Evolutionary conservation across 2,329 filamentous ascomycete genomes (phyloP).

Genomic region (Aspergillus brunneoviolaceus): DNA sequence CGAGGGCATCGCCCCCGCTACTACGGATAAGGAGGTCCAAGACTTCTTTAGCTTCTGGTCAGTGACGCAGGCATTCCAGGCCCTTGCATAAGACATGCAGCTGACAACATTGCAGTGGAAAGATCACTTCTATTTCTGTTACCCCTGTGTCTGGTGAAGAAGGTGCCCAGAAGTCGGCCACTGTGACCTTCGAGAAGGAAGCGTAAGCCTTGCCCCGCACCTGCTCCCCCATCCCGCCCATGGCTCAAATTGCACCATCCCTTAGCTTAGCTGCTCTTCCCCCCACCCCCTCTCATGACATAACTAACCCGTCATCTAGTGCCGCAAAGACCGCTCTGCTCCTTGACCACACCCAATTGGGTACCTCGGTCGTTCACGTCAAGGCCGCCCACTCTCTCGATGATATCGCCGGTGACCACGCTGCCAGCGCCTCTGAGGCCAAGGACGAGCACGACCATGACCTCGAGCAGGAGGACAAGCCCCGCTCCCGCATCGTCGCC

Average conservation of each 20-base stretch:
- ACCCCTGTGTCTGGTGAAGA: constrained; percentile 55
- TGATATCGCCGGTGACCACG: constrained; percentile 61
- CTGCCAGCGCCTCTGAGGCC: constrained; percentile 53
- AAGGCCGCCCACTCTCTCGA: constrained; percentile 67
- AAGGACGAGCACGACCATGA: constrained; percentile 61
- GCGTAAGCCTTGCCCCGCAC: constrained; percentile 54
- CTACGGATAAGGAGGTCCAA: constrained; percentile 84
- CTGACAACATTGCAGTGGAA: constrained; percentile 63
- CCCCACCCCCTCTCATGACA: not conserved
- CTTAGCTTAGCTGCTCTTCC: not conserved
- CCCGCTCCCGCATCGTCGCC: constrained; percentile 85
- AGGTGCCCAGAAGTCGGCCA: constrained; percentile 73
- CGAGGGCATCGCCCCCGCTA: constrained; percentile 79
- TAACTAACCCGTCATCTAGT: constrained; percentile 25
- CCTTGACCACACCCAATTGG: constrained; percentile 94
- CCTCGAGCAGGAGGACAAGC: constrained; percentile 95
- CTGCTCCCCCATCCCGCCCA: constrained; percentile 12
- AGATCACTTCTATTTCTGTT: constrained; percentile 81
- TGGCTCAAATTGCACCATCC: constrained; percentile 10
- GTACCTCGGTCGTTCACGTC: constrained; percentile 73
- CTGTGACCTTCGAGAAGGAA: constrained; percentile 95
- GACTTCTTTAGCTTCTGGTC: constrained; percentile 98
- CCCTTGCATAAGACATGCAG: not conserved
- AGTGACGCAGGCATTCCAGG: constrained; percentile 26
- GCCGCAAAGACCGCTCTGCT: constrained; percentile 96